Evolutionary conservation across 176 grass and related monocot genomes (phyloP).

Genomic region (Pontederia paniculata): DNA sequence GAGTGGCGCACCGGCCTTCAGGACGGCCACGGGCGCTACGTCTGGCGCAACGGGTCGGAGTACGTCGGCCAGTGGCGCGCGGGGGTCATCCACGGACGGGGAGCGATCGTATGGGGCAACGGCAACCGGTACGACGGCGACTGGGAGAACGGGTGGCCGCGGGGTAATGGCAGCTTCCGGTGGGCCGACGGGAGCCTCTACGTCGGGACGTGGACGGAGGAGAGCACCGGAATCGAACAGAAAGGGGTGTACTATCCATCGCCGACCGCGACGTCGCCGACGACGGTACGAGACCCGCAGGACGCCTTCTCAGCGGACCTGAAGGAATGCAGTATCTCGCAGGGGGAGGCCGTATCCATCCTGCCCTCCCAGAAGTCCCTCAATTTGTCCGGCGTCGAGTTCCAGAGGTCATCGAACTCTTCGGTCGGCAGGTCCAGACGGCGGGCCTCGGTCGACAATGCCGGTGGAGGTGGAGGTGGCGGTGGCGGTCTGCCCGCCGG

Average conservation of each 20-base stretch:
- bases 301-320: constrained; percentile 53
- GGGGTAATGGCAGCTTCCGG: constrained; percentile 58
- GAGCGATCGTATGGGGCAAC: background rate
- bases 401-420: constrained; percentile 13
- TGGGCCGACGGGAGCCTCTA: constrained; percentile 83
- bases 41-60: constrained; percentile 3
- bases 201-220: constrained; percentile 57
- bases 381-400: constrained; percentile 41
- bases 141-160: constrained; percentile 74
- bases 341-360: constrained; percentile 31
- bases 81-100: constrained; percentile 2
- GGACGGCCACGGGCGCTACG: constrained; percentile 18
- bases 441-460: constrained; percentile 25
- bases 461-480: background rate
- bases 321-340: constrained; percentile 29
- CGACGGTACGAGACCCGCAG: constrained; percentile 48
- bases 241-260: constrained; percentile 83
- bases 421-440: constrained; percentile 5
- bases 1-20: constrained; percentile 17
- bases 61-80: constrained; percentile 10
- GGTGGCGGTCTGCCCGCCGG: background rate
- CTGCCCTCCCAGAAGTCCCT: constrained; percentile 47
- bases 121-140: constrained; percentile 58
- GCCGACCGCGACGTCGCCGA: constrained; percentile 37
- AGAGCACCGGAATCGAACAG: constrained; percentile 47